Evolutionary conservation across 352 stramenopile genomes (phyloP), one percentile per base, ranked within the genome.

Genomic region (Poterioochromonas sp.): DNA sequence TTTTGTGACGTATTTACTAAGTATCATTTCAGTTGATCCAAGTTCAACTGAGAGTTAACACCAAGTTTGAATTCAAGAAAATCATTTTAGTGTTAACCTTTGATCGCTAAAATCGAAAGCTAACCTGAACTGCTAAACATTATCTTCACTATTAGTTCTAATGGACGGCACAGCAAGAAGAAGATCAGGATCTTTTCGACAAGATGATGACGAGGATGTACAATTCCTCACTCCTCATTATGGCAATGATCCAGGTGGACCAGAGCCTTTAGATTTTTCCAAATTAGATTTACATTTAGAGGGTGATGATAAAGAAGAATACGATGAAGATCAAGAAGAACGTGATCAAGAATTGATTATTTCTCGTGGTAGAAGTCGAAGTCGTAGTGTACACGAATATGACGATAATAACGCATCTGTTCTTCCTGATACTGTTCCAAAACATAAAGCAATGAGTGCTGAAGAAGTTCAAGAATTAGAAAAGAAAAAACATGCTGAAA

Each of bases 321-420:
- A 40, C 11, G 34, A 68, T 39, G 29, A 35, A 18, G 29, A 35
- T 39, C 5, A 68, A 12, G 58, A 68, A 68, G 63, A 73, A 49
- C 15, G 41, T 18, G 35, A 47, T 70, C 15, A 70, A 26, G 62
- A 70, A n/a, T 15, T 43, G 41, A 47, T 47, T 12, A 58, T 76
- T 53, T 41, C 65, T 20, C 37, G 65, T 2, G 65, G 65, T 41
- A 3, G 65, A 58, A 60, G 39, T 35, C 65, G 65, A 41, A 76
- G 65, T 58, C 18, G 65, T 20, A 76, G 65, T 58, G 41, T 76
- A n/a, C 65, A 76, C 54, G 40, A 11, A 39, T 32, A 58, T 35
- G 65, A 76, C 41, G 65, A 60, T 49, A 26, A 35, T 68, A 39
- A 26, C 29, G 34, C 5, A 40, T 12, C 58, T 39, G 15, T 58